Base-by-base conservation (phyloP, 2,329 filamentous ascomycete genomes). In the Paecilomyces dactylethromorphus region DNA sequence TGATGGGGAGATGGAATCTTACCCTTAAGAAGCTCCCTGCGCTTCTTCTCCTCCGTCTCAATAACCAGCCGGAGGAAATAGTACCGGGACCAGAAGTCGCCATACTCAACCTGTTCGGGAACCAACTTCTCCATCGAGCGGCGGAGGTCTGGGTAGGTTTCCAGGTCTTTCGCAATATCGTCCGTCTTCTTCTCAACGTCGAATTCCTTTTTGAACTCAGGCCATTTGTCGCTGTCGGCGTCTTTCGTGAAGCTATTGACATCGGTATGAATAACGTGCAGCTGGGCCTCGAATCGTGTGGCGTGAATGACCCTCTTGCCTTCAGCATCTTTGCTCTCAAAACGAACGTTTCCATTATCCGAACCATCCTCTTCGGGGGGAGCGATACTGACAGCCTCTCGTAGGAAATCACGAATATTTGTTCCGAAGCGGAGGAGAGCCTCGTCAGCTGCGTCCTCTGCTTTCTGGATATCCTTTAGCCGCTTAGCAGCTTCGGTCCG, bases 391-490 rank as follows among this genome's bases (percentile, higher is more conserved):
- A 99, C 89, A 55, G 94, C 94, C 65, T 99, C 93, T 56, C 88
- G 86, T 62, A 99, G 80, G 77, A 96, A 97, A 74, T 93, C 89
- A 39, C 91, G 84, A 54, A 99, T 86, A 67, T 94, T 97, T 59
- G 87, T 86, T 22, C 94, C 94, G 68, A 97, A 97, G 64, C 91
- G 90, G 65, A 97, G 79, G 10, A 99, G 84, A 0, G 94, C 94
- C 74, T 97, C 94, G 72, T 99, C 94, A 7, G 94, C 94, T 3
- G 93, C 93, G 70, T 97, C 93, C 75, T 99, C 94, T 12, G 93
- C 94, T 66, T 86, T 86, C 70, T 97, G 90, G 21, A 97, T 87
- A 60, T 97, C 91, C 69, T 91, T 94, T 60, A 97, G 79, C 54
- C 91, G 85, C 75, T 91, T 92, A 26, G 90, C 81, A 3, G 92